Base-by-base conservation (phyloP, 169 alveolate genomes). In the Eimeria falciformis region DNA sequence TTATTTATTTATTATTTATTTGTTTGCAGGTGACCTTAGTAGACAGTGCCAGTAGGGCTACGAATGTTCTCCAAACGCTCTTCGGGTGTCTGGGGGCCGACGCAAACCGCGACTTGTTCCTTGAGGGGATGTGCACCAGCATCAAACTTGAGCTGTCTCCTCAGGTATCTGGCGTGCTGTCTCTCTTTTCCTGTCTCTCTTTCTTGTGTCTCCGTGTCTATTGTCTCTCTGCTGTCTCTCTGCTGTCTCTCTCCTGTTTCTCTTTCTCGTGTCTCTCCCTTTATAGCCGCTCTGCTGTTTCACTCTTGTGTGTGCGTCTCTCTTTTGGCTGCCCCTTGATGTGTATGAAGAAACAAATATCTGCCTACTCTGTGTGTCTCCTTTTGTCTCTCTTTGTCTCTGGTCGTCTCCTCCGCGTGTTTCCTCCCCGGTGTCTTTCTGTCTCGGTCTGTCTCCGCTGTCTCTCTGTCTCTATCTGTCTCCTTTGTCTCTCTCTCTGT, bases 41-140 rank as follows among this genome's bases (percentile, higher is more conserved):
- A 29, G 73, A 62, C 73, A 12, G 25, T n/a, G 17, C 33, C 37
- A 62, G 73, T n/a, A 14, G 73, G n/a, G 73, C 73, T 62, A 14
- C 25, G 37, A n/a, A 62, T 9, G 37, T 14, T 12, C 1, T 0
- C 37, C 73, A 62, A 2, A 14, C 25, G 12, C 25, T 62, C 33
- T 29, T 62, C 12, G 73, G 73, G 12, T 62, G 73, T n/a, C 46
- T 62, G n/a, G 73, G 73, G 37, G 73, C 73, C 29, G 73, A 62
- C 73, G 29, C 37, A 14, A 62, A 62, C 73, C 73, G 25, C 14
- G 73, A 62, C 6, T n/a, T 62, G 6, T 62, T 62, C 73, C 25
- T 62, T 12, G 73, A 62, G 25, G 73, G 73, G 11, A 6, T 62
- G 12, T 62, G 73, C 73, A 62, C 73, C 17, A 62, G 25, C 17